Evolutionary conservation across 306 rosid genomes (phyloP).

Genomic region (Prunus kanzakura): DNA sequence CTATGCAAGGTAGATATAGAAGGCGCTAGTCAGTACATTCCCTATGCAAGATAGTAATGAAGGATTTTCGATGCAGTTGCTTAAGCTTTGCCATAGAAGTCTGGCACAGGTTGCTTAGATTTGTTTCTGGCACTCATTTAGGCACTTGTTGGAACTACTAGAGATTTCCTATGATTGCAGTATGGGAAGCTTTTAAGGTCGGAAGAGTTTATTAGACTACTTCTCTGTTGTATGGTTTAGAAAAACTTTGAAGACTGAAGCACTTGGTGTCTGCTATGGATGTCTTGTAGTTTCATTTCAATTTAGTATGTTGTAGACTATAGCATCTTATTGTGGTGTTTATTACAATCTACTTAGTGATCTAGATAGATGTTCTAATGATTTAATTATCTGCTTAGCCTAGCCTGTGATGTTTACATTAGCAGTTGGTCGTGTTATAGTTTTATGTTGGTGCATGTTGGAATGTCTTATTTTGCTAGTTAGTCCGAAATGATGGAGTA

Average conservation of each 20-base stretch:
- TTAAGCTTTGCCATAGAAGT: conserved; percentile 45
- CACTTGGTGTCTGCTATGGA: conserved; percentile 19
- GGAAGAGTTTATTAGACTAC: conserved; percentile 32
- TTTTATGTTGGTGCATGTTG: not conserved
- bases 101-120: conserved; percentile 45
- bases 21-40: conserved; percentile 28
- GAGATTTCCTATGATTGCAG: conserved; percentile 23
- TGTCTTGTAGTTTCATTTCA: conserved; percentile 25
- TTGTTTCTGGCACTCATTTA: conserved; percentile 32
- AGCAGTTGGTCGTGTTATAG: not conserved
- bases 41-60: conserved; percentile 42
- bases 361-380: not conserved
- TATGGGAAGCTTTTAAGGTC: conserved; percentile 28
- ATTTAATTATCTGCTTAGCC: not conserved
- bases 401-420: not conserved
- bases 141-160: conserved; percentile 38
- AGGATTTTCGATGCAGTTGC: conserved; percentile 37
- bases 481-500: not conserved
- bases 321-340: conserved; percentile 17
- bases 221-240: conserved; percentile 27
- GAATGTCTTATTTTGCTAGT: not conserved
- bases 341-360: conserved; percentile 15
- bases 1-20: conserved; percentile 49
- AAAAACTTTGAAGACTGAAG: conserved; percentile 25
- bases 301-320: conserved; percentile 24